Conservation (phyloP, 768 basidiomycete genomes). For the Pisolithus marmoratus region DNA sequence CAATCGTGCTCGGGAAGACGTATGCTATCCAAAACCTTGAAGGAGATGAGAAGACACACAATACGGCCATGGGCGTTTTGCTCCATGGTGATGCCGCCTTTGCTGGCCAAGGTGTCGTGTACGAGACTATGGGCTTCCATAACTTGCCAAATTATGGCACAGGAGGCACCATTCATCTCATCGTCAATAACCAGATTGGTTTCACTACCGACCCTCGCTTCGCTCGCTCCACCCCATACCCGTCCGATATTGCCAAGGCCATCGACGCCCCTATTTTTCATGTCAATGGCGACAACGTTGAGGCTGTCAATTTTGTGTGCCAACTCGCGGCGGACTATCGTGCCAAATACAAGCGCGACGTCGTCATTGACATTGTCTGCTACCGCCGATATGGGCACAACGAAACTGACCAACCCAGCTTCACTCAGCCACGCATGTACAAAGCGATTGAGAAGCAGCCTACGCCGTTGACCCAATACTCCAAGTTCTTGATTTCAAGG, state of each 20-base stretch:
- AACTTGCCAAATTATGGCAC: constrained; percentile 94
- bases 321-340: constrained; percentile 97
- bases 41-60: constrained; percentile 72
- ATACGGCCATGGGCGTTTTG: constrained; percentile 89
- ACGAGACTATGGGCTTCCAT: constrained; percentile 99
- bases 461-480: constrained; percentile 86
- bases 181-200: constrained; percentile 99
- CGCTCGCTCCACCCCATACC: constrained; percentile 95
- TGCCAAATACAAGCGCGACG: constrained; percentile 98
- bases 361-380: constrained; percentile 97
- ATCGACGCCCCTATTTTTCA: constrained; percentile 99
- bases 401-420: constrained; percentile 97
- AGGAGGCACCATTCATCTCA: constrained; percentile 96
- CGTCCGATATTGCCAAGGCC: constrained; percentile 96
- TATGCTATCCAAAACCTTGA: constrained; percentile 94
- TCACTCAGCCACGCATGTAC: constrained; percentile 99
- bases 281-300: constrained; percentile 97
- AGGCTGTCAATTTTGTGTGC: constrained; percentile 98
- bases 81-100: constrained; percentile 99
- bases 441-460: constrained; percentile 92
- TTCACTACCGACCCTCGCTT: constrained; percentile 99
- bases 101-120: constrained; percentile 96
- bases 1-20: constrained; percentile 99
- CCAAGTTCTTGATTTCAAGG: constrained; percentile 83
- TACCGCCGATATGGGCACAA: constrained; percentile 99